Base-by-base conservation (phyloP, 2,329 filamentous ascomycete genomes). In the Colletotrichum kahawae region DNA sequence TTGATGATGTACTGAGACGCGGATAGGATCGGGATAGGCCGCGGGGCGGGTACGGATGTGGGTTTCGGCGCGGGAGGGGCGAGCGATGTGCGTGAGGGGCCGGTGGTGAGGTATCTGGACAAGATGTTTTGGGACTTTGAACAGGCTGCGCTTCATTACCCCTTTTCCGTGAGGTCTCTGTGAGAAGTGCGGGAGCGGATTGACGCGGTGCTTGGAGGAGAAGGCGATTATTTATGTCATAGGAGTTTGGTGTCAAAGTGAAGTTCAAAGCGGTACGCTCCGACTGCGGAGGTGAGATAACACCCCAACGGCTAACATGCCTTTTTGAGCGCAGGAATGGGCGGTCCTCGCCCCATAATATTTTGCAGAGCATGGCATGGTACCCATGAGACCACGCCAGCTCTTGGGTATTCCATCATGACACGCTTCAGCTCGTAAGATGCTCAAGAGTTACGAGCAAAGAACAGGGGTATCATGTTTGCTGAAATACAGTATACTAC, bases 401-500 rank as follows among this genome's bases (percentile, higher is more conserved):
- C 48, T 34, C n/a, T 29, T 2, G 16, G 29, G 33, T 6, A n/a
- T 51, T 38, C 14, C 65, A 21, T 10, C 6, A 21, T 18, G 60
- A 27, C 9, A 27, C n/a, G 13, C 33, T 24, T 51, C 38, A 18
- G 4, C 6, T 4, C 9, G 0, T n/a, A 31, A 13, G 12, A 57
- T 13, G 12, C 62, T 14, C 10, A 7, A 14, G 8, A 9, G 13
- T 18, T 5, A 68, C 33, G 8, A 16, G 29, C 8, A 27, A 64
- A 54, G 18, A 38, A 18, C 12, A 64, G 21, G 73, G 73, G 73
- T 75, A 75, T 75, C 73, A 63, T 68, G 8, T 56, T 64, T 73
- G 34, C 69, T 14, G 7, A 75, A 75, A 75, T 51, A 31, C 73
- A 73, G 36, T 27, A 16, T 59, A 29, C 43, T 48, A 34, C 24